phyloP scores from a whole-genome alignment of 352 stramenopile genomes.

The Globisporangium polare region DNA sequence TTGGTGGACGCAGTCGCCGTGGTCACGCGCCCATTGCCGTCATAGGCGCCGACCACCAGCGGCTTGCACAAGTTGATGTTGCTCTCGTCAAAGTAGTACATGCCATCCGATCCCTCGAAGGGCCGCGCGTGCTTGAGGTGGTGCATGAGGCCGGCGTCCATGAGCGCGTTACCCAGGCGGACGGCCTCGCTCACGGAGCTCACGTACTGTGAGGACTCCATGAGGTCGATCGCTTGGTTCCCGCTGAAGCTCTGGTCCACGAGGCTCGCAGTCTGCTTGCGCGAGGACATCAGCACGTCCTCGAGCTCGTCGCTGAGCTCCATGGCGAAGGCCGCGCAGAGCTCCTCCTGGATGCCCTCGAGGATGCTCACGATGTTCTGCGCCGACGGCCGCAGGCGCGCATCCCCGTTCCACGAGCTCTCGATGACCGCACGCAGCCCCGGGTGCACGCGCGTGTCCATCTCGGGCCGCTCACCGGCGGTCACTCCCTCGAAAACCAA shows the following conservation, averaged over 20 bases:
- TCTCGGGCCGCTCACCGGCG: slow-evolving; percentile 38
- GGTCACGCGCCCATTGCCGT: slow-evolving; percentile 4
- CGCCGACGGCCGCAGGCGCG: slow-evolving; percentile 36
- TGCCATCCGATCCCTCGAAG: slow-evolving; percentile 34
- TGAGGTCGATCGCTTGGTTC: slow-evolving; percentile 32
- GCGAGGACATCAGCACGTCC: slow-evolving; percentile 22
- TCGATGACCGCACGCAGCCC: slow-evolving; percentile 40
- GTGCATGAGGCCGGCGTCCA: slow-evolving; percentile 55
- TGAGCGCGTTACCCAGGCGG: slow-evolving; percentile 59
- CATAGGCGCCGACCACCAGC: slow-evolving; percentile 26
- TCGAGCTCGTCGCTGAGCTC: slow-evolving; percentile 40
- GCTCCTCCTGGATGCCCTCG: slow-evolving; percentile 45
- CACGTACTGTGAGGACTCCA: slow-evolving; percentile 43
- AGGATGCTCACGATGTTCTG: slow-evolving; percentile 40
- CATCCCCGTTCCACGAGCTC: slow-evolving; percentile 35
- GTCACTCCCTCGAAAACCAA: slow-evolving; percentile 50
- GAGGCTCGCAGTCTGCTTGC: slow-evolving; percentile 10
- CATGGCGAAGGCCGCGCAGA: slow-evolving; percentile 33
- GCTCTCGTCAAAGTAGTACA: slow-evolving; percentile 50
- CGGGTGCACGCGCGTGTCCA: slow-evolving; percentile 31
- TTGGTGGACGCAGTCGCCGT: background rate
- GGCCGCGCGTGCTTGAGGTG: slow-evolving; percentile 42
- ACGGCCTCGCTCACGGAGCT: slow-evolving; percentile 35
- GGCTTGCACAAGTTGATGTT: slow-evolving; percentile 51
- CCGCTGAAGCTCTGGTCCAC: slow-evolving; percentile 35